Evolutionary conservation across 1,284 basidiomycete genomes (phyloP), one percentile per base, ranked within the genome.

Genomic region (Volvariella volvacea): DNA sequence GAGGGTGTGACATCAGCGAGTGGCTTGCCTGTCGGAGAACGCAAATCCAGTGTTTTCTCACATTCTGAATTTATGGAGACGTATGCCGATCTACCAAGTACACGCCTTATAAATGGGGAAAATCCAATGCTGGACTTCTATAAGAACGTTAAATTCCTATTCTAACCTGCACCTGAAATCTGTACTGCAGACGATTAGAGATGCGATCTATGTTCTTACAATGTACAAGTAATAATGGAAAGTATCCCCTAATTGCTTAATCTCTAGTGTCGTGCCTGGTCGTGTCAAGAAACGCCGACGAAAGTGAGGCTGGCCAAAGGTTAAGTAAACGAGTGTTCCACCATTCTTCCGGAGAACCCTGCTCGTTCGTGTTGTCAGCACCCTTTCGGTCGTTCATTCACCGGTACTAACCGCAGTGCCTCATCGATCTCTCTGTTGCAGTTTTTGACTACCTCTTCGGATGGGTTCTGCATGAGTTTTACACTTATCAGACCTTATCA

Each of bases 221-320:
- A 71, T 75, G 61, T 92, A 93, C 58, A 91, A 66, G 60, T 87
- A 92, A 63, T 92, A 93, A 62, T 90, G 88, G 56, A 92, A 92
- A 3, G 80, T 79, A 45, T 91, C 86, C 25, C 87, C 83, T 37
- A 87, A 63, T 51, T 77, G 70, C 51, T 73, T 78, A 51, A 85
- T 71, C 55, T 85, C 77, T 6, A 89, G 62, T 6, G 59, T 73
- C n/a, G 83, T 80, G 4, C 60, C 68, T 17, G 72, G 66, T 49
- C 61, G 67, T 12, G 67, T 73, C 28, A 90, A 62, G 61, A 78
- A 92, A 37, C 79, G 76, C 55, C 76, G 76, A 28, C 91, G 81
- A 62, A 94, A 94, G 60, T 95, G 92, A 1, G 92, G 92, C 58
- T 94, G 92, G 3, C 90, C 92, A 53, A 93, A 92, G 1, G 92